A percentile compares a stretch with the other conserved stretches of the same genome.
These are phyloP conservation scores for Teunomyces kruisii DNA, from an alignment of 805 yeast species.

Conservation along the genomic window DNA sequence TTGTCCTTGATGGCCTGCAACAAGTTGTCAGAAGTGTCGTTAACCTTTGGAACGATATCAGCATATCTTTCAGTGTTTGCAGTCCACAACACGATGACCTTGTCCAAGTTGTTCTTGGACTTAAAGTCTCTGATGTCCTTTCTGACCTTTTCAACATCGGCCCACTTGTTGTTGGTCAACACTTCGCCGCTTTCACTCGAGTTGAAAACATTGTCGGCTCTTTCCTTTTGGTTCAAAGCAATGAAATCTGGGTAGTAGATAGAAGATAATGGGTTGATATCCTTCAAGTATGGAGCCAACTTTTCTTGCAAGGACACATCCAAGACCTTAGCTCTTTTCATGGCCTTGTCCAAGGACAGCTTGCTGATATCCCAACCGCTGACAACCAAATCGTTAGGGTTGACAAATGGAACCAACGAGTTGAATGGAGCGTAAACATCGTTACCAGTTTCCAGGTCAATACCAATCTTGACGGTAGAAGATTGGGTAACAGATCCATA, in stretches of 20 bases:
- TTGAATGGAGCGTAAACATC: constrained; percentile 94
- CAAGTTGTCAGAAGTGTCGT: constrained; percentile 84
- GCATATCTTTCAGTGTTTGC: constrained; percentile 96
- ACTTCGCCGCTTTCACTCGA: constrained; percentile 50
- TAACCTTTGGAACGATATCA: constrained; percentile 72
- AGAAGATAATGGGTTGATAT: constrained; percentile 72
- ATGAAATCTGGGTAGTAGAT: constrained; percentile 95
- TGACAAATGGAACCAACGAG: constrained; percentile 80
- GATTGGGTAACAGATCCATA: constrained; percentile 95
- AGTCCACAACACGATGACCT: constrained; percentile 91
- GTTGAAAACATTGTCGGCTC: constrained; percentile 86
- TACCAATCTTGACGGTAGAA: constrained; percentile 85
- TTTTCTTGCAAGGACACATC: constrained; percentile 82
- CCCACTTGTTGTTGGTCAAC: constrained; percentile 71
- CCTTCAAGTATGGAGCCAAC: constrained; percentile 61
- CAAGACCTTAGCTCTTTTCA: constrained; percentile 82
- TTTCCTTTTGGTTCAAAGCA: constrained; percentile 88
- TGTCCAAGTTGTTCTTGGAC: constrained; percentile 67
- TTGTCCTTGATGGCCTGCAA: constrained; percentile 70
- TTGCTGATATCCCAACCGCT: constrained; percentile 94
- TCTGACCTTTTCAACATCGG: constrained; percentile 83
- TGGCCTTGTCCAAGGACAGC: constrained; percentile 69
- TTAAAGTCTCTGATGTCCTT: constrained; percentile 81
- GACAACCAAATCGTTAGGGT: constrained; percentile 86
- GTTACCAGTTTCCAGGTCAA: constrained; percentile 69